These are phyloP conservation scores for Salix exigua DNA, from an alignment of 345 rosid genomes.

Conservation along the genomic window DNA sequence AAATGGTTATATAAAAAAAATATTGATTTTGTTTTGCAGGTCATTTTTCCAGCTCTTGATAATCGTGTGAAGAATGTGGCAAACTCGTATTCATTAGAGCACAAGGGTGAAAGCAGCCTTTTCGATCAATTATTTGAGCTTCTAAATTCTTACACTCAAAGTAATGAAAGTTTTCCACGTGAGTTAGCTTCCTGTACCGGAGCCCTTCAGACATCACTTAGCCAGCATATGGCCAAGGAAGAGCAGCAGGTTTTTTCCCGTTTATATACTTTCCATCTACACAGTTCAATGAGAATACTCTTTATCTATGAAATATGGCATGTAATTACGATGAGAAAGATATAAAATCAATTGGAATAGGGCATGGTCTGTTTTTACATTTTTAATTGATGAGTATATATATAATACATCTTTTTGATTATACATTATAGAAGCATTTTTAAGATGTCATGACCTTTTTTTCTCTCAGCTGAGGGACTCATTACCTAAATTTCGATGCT, in stretches of 20 bases:
- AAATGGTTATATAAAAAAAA: neutral
- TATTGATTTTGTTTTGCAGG: slow-evolving; percentile 37
- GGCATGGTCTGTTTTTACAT: no score
- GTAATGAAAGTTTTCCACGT: slow-evolving; percentile 54
- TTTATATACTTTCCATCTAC: neutral
- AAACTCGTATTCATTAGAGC: slow-evolving; percentile 54
- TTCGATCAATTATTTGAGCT: slow-evolving; percentile 52
- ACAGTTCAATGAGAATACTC: neutral
- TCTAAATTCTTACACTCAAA: slow-evolving; percentile 38
- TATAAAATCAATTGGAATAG: no score
- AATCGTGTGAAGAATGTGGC: slow-evolving; percentile 64
- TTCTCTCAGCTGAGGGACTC: no score
- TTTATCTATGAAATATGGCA: neutral
- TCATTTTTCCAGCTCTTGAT: slow-evolving; percentile 64
- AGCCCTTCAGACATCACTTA: slow-evolving; percentile 57
- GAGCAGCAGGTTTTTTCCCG: slow-evolving; percentile 53
- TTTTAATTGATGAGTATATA: no score
- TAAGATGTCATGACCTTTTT: no score
- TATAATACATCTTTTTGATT: no score
- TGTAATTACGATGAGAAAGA: neutral
- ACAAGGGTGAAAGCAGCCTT: slow-evolving; percentile 57
- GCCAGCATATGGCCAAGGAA: slow-evolving; percentile 72
- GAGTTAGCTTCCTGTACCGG: slow-evolving; percentile 60
- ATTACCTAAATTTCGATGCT: no score
- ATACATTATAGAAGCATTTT: no score